A percentile compares a stretch with the other conserved stretches of the same genome.
phyloP scores from a whole-genome alignment of 2,329 filamentous ascomycete species.

The Phialophora chinensis region DNA sequence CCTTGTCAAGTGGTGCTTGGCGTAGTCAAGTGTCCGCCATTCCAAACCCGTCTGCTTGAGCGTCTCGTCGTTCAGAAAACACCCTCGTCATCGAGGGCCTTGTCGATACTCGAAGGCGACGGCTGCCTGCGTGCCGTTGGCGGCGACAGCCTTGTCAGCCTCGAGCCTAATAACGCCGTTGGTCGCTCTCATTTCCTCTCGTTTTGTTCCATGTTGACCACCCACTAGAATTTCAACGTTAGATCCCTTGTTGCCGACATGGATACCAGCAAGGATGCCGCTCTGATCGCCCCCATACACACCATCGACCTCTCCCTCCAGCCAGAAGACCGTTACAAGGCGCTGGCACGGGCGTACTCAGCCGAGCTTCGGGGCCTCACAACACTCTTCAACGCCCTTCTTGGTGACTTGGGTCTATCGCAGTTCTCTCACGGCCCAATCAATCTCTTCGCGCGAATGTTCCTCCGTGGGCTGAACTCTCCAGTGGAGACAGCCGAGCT shows the following conservation, averaged over 20 bases:
- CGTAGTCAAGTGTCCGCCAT: not conserved
- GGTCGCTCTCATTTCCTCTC: not conserved
- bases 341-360: conserved; percentile 56
- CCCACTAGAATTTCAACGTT: not conserved
- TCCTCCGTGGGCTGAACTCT: conserved; percentile 59
- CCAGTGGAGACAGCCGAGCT: conserved; percentile 67
- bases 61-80: not conserved
- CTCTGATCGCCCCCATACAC: conserved; percentile 5
- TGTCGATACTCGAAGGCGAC: not conserved
- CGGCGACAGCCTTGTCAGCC: not conserved
- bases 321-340: conserved; percentile 58
- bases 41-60: not conserved
- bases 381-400: conserved; percentile 58
- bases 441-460: conserved; percentile 51
- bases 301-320: conserved; percentile 62
- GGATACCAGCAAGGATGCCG: not conserved
- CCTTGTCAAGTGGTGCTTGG: not conserved
- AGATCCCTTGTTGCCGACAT: not conserved
- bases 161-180: not conserved
- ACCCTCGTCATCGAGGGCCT: not conserved
- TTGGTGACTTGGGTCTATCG: conserved; percentile 45
- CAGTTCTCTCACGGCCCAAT: conserved; percentile 41
- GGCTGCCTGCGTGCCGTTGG: not conserved
- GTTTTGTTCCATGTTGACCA: not conserved
- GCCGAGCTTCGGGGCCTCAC: conserved; percentile 52